Evolutionary conservation across 1,284 basidiomycete genomes (phyloP), one percentile per base, ranked within the genome.

Genomic region (Caloboletus firmus): DNA sequence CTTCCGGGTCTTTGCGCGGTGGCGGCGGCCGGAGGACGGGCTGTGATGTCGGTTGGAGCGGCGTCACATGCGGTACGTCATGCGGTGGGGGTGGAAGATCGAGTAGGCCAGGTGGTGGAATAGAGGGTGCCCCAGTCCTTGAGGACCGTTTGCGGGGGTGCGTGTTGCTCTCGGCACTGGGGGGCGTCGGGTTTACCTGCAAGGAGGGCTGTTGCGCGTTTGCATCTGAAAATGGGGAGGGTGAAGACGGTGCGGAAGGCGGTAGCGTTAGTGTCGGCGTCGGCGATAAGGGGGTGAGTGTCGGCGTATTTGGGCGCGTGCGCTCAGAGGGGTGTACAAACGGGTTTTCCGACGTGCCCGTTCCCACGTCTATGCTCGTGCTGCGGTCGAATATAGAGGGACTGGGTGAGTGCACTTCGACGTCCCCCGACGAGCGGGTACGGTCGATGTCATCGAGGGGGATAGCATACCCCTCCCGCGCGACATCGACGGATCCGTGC

Each of bases 381-480:
- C 60, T 51, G 49, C 46, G 60, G 11, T 64, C 63, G 18, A 66
- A 62, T 28, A 61, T 42, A 30, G 72, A 71, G 28, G 66, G 75
- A 12, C 69, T 71, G 11, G 77, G 77, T 2, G 79, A 78, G 26
- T 75, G 73, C 2, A 74, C 63, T 22, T 71, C 31, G 36, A 70
- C 42, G 45, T 54, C 54, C 10, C 24, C 6, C 1, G 69, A 66
- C 39, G 59, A 22, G 37, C 63, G 55, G 30, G 76, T 72, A 34
- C 72, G 68, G 46, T 76, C 73, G 45, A 85, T 73, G 55, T 79
- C 76, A 30, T 81, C 77, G 51, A 87, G 71, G 3, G 82, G 79
- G 15, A 84, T 70, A 31, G 52, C 62, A 26, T 70, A 70, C 15
- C 67, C 65, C 37, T 60, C 65, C 6, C 65, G 65, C 6, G 58